Evolutionary conservation across 2,329 filamentous ascomycete genomes (phyloP).

Genomic region (Cytospora piceicola): DNA sequence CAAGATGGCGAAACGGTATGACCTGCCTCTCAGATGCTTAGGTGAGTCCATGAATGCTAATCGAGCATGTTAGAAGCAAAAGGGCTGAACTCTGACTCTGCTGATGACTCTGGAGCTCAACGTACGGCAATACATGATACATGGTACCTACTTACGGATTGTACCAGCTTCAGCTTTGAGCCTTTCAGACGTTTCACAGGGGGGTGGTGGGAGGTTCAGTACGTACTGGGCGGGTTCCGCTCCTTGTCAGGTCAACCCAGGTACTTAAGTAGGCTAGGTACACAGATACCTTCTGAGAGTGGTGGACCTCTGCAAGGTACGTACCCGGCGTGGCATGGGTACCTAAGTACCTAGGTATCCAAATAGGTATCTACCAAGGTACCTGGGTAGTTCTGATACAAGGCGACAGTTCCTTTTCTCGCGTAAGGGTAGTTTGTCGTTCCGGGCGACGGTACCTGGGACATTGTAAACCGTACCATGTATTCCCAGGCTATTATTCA

Average conservation of each 20-base stretch:
- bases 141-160: background rate
- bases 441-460: slow-evolving; percentile 25
- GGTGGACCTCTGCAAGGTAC: slow-evolving; percentile 27
- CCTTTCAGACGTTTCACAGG: slow-evolving; percentile 22
- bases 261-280: no score
- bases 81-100: background rate
- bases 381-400: slow-evolving; percentile 28
- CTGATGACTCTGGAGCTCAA: background rate
- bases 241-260: slow-evolving; percentile 14
- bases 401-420: slow-evolving; percentile 28
- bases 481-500: slow-evolving; percentile 15
- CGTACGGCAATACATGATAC: background rate
- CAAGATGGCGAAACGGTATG: background rate
- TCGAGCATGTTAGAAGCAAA: background rate
- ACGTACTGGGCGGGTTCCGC: slow-evolving; percentile 24
- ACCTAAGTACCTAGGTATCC: no score
- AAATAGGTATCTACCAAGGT: no score
- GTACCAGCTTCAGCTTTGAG: slow-evolving; percentile 2
- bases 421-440: slow-evolving; percentile 28
- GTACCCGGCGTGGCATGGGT: slow-evolving; percentile 19
- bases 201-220: no score
- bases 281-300: slow-evolving; percentile 10
- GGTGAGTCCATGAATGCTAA: background rate
- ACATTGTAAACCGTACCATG: slow-evolving; percentile 18
- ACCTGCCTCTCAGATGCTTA: background rate